These are phyloP conservation scores for Castanea crenata DNA, from an alignment of 306 rosid genomes.

Conservation along the genomic window DNA sequence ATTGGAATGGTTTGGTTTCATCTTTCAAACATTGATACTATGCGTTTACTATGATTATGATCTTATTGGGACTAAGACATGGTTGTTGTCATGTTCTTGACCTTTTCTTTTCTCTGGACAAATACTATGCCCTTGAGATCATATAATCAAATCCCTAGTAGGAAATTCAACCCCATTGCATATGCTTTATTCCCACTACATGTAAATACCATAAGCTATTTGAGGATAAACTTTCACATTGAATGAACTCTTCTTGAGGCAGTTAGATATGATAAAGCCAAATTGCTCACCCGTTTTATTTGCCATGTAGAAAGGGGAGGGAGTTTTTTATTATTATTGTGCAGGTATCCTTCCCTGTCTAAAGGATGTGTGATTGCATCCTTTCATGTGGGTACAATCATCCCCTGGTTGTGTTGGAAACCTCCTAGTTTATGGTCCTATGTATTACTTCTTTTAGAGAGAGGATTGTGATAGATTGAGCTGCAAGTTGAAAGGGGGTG, in stretches of 20 bases:
- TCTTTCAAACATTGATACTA: neutral
- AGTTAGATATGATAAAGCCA: neutral
- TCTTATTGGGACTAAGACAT: neutral
- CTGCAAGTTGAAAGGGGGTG: no score
- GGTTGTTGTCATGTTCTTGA: no score
- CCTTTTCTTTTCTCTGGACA: no score
- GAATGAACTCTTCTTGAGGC: neutral
- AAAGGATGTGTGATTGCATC: neutral
- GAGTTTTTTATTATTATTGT: neutral
- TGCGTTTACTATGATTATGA: neutral
- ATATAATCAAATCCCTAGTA: neutral
- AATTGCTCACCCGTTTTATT: neutral
- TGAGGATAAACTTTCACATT: neutral
- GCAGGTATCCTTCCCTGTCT: neutral
- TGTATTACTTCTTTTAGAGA: no score
- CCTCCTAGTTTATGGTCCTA: no score
- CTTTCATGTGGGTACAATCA: neutral
- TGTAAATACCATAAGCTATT: neutral
- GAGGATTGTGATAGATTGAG: no score
- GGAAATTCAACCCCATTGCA: neutral
- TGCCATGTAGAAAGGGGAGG: neutral
- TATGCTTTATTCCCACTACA: neutral
- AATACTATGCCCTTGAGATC: neutral
- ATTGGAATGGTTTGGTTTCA: neutral
- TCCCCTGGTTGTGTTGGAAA: neutral